These are phyloP conservation scores for Aspergillus leporis DNA, from an alignment of 495 filamentous ascomycete genomes.

Conservation along the genomic window DNA sequence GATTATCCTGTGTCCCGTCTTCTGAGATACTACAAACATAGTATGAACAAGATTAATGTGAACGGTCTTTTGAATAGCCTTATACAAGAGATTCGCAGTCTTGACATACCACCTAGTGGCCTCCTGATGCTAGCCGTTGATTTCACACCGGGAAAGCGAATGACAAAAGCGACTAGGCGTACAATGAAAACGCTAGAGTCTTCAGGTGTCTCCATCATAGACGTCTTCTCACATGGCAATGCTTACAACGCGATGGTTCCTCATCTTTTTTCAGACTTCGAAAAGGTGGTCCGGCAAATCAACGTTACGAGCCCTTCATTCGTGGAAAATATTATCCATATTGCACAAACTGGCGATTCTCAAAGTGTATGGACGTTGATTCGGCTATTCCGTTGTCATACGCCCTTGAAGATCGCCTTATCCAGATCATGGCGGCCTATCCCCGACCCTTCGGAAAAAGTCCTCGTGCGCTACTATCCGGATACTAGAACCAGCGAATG, in stretches of 20 bases:
- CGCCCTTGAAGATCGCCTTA: slow-evolving; percentile 40
- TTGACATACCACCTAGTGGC: slow-evolving; percentile 36
- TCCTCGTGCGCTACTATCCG: slow-evolving; percentile 33
- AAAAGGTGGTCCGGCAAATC: slow-evolving; percentile 34
- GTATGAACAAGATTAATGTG: slow-evolving; percentile 1
- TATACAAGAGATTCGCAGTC: slow-evolving; percentile 30
- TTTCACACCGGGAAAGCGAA: slow-evolving; percentile 25
- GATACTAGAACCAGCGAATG: slow-evolving; percentile 18
- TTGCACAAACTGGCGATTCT: slow-evolving; percentile 38
- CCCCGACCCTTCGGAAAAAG: slow-evolving; percentile 32
- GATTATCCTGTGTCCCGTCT: slow-evolving; percentile 30
- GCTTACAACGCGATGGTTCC: slow-evolving; percentile 27
- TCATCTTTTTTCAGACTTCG: slow-evolving; percentile 31
- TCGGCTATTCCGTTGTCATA: slow-evolving; percentile 39
- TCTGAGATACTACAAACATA: slow-evolving; percentile 33
- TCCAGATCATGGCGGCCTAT: slow-evolving; percentile 34
- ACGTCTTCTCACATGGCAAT: slow-evolving; percentile 31
- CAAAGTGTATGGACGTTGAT: slow-evolving; percentile 33
- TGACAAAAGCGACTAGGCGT: slow-evolving; percentile 25
- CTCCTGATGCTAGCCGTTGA: slow-evolving; percentile 32
- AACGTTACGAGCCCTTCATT: slow-evolving; percentile 37
- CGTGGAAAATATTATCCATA: slow-evolving; percentile 27
- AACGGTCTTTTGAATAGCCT: slow-evolving; percentile 33
- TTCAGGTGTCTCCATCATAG: slow-evolving; percentile 26
- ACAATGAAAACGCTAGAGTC: slow-evolving; percentile 36